A percentile compares a stretch with the other conserved stretches of the same genome.
phyloP scores from a whole-genome alignment of 2,329 filamentous ascomycete species.

The Chaetomium strumarium region DNA sequence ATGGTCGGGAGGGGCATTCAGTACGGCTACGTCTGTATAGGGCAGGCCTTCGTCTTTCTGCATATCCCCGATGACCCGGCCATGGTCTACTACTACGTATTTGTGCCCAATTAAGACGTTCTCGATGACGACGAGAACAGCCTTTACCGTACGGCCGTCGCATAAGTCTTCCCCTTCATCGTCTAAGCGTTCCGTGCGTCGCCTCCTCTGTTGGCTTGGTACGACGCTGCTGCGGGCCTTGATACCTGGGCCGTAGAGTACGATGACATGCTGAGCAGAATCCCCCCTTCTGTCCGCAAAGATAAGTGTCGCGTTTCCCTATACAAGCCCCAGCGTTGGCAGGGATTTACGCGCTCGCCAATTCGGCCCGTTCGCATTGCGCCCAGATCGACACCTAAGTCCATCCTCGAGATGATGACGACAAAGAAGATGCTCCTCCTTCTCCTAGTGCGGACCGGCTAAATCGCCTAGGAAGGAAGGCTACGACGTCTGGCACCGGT shows the following conservation, averaged over 20 bases:
- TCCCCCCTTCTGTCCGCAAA: constrained; percentile 24
- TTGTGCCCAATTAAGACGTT: constrained; percentile 32
- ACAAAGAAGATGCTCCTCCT: constrained; percentile 20
- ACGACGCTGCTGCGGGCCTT: constrained; percentile 27
- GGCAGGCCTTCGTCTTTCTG: constrained; percentile 32
- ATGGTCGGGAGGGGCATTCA: constrained; percentile 33
- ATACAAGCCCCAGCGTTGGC: constrained; percentile 28
- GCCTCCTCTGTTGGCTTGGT: constrained; percentile 30
- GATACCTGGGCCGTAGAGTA: constrained; percentile 33
- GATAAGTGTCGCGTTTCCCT: constrained; percentile 16
- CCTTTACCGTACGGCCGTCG: constrained; percentile 34
- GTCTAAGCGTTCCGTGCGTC: constrained; percentile 29
- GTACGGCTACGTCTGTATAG: constrained; percentile 34
- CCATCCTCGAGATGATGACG: constrained; percentile 11
- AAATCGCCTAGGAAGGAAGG: constrained; percentile 12
- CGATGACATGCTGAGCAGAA: constrained; percentile 27
- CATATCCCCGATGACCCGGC: constrained; percentile 31
- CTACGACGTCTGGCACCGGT: constrained; percentile 4
- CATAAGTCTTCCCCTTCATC: constrained; percentile 35
- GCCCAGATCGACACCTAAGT: constrained; percentile 7
- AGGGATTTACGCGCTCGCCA: constrained; percentile 28
- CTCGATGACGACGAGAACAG: constrained; percentile 29
- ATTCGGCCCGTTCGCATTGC: constrained; percentile 26
- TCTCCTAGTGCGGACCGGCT: constrained; percentile 14
- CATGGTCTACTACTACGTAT: constrained; percentile 31